Conservation (phyloP, 2,329 filamentous ascomycete genomes). For the Botrytis porri region DNA sequence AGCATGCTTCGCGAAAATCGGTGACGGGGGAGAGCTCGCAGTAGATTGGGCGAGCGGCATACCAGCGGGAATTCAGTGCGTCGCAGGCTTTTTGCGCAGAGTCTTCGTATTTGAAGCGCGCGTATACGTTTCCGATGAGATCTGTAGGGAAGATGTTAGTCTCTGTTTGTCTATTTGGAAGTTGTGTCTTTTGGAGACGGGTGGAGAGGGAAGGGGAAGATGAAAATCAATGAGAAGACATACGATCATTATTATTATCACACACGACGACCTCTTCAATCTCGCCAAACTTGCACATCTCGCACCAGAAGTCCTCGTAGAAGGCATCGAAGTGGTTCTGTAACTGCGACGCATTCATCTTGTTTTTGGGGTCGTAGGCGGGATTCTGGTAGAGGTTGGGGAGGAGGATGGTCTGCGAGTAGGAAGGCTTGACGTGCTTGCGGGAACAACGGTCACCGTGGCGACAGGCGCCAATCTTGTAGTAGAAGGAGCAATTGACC, state of each 20-base stretch:
- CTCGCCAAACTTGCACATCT: constrained; percentile 98
- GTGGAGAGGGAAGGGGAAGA: neutral
- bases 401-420: constrained; percentile 95
- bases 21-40: constrained; percentile 96
- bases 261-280: constrained; percentile 97
- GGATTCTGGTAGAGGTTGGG: constrained; percentile 99
- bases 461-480: constrained; percentile 98
- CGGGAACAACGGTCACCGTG: constrained; percentile 97
- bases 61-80: constrained; percentile 91
- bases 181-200: neutral
- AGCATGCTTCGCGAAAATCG: constrained; percentile 97
- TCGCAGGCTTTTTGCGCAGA: constrained; percentile 91
- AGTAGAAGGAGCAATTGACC: constrained; percentile 99
- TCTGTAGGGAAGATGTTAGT: constrained; percentile 48
- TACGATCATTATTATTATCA: constrained; percentile 92
- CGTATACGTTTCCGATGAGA: constrained; percentile 98
- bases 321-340: constrained; percentile 99
- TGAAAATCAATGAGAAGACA: neutral
- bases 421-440: constrained; percentile 98
- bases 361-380: constrained; percentile 91
- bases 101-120: constrained; percentile 99
- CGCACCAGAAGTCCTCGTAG: constrained; percentile 99
- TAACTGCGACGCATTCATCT: constrained; percentile 93
- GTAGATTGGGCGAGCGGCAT: constrained; percentile 94
- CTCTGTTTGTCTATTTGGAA: constrained; percentile 22